A percentile compares a stretch with the other conserved stretches of the same genome.
Conservation (phyloP, 1,139 yeast genomes). For the Yamadazyma friedrichii region DNA sequence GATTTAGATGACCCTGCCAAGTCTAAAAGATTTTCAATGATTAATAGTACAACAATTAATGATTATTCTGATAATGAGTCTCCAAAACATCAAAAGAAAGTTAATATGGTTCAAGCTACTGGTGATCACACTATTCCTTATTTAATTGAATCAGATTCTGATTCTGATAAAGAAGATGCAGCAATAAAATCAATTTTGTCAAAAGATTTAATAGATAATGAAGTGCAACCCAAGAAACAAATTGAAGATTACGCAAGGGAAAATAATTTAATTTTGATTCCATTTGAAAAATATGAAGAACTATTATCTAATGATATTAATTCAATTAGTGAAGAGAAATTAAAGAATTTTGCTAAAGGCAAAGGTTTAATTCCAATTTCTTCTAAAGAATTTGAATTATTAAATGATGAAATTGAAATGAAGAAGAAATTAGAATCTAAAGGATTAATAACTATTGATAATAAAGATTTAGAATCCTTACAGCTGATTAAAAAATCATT, state of each 20-base stretch:
- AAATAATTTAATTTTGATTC: constrained; percentile 40
- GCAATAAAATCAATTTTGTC: constrained; percentile 18
- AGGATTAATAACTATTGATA: constrained; percentile 37
- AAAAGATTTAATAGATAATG: constrained; percentile 20
- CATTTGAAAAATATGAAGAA: constrained; percentile 45
- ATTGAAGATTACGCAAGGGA: constrained; percentile 49
- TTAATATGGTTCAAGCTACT: constrained; percentile 13
- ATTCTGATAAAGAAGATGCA: constrained; percentile 22
- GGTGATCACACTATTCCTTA: constrained; percentile 24
- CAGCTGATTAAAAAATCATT: constrained; percentile 11
- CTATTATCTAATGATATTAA: constrained; percentile 25
- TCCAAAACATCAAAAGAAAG: constrained; percentile 11
- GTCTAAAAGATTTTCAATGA: constrained; percentile 17
- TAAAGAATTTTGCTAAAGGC: constrained; percentile 22
- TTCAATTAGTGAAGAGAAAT: constrained; percentile 22
- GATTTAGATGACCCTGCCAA: constrained; percentile 25
- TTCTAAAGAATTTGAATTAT: constrained; percentile 24
- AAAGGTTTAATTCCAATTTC: constrained; percentile 30
- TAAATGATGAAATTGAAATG: constrained; percentile 37
- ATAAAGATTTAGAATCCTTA: constrained; percentile 20
- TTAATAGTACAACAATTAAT: constrained; percentile 14
- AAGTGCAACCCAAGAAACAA: constrained; percentile 15
- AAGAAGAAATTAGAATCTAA: constrained; percentile 25
- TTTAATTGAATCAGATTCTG: constrained; percentile 34
- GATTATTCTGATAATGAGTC: constrained; percentile 22